phyloP scores from a whole-genome alignment of 768 basidiomycete species.

The Piloderma croceum region DNA sequence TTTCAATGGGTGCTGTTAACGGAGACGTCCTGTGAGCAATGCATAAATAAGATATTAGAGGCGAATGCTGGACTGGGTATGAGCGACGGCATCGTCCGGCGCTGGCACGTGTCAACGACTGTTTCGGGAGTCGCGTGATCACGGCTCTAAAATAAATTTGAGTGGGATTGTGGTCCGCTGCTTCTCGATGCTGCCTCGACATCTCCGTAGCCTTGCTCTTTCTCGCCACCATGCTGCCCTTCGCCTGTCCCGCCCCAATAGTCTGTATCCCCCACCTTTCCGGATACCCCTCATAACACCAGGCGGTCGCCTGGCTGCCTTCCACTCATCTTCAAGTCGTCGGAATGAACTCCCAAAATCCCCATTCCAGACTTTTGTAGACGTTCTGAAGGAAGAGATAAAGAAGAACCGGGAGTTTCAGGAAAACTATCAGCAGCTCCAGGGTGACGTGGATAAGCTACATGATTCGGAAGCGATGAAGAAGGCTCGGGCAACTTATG shows the following conservation, averaged over 20 bases:
- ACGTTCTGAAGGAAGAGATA: conserved; percentile 88
- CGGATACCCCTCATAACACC: conserved; percentile 22
- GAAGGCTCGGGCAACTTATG: conserved; percentile 84
- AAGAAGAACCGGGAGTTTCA: conserved; percentile 91
- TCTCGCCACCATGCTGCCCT: conserved; percentile 20
- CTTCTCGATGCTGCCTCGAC: conserved; percentile 41
- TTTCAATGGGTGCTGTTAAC: too few species aligned
- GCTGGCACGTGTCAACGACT: too few species aligned
- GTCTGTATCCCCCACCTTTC: conserved; percentile 18
- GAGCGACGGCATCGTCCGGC: too few species aligned
- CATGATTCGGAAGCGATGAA: conserved; percentile 98
- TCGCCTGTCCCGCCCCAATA: conserved; percentile 10
- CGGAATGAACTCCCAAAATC: conserved; percentile 74
- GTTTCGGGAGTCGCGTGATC: too few species aligned
- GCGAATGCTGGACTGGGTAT: too few species aligned
- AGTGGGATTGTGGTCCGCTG: too few species aligned
- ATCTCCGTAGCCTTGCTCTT: conserved; percentile 35
- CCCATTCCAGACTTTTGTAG: conserved; percentile 94
- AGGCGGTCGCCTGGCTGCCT: conserved; percentile 25
- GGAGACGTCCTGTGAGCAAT: too few species aligned
- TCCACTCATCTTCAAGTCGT: conserved; percentile 63
- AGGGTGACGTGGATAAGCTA: conserved; percentile 95
- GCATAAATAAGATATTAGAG: too few species aligned
- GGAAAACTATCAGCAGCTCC: conserved; percentile 94
- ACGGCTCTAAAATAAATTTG: too few species aligned